phyloP scores from a whole-genome alignment of 129 eudicot genomes.

The Scalesia atractyloides region DNA sequence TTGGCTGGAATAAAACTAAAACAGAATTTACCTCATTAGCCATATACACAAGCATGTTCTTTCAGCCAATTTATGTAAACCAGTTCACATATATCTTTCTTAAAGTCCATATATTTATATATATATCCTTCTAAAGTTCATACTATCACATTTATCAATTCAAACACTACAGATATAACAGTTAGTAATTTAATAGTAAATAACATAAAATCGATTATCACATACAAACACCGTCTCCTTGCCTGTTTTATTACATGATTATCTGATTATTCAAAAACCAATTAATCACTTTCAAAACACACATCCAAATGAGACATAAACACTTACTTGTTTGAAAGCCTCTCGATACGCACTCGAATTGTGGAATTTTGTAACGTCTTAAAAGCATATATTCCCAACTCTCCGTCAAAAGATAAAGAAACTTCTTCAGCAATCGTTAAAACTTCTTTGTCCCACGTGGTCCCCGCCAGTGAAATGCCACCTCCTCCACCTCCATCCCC shows the following conservation, averaged over 20 bases:
- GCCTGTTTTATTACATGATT: neutral
- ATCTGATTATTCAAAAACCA: neutral
- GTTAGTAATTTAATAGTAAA: neutral
- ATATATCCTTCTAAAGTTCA: neutral
- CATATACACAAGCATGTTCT: neutral
- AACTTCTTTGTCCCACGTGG: conserved; percentile 88
- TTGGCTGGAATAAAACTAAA: conserved; percentile 2
- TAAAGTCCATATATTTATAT: neutral
- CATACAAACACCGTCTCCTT: neutral
- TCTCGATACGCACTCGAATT: conserved; percentile 85
- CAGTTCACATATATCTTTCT: neutral
- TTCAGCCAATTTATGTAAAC: neutral
- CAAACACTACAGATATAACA: neutral
- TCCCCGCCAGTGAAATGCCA: conserved; percentile 80
- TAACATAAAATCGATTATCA: neutral
- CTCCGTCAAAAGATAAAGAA: conserved; percentile 60
- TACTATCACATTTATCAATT: neutral
- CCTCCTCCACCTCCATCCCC: conserved; percentile 96
- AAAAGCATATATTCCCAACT: conserved; percentile 82
- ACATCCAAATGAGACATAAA: neutral
- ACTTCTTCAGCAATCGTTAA: conserved; percentile 70
- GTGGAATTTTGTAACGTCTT: conserved; percentile 62
- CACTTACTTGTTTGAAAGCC: conserved; percentile 85
- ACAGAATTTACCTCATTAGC: neutral
- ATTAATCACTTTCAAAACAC: conserved; percentile 4